Percentiles rank a stretch among this genome's conserved stretches.
Evolutionary conservation across 2,329 filamentous ascomycete genomes (phyloP).

Genomic region (Rasamsonia emersonii): DNA sequence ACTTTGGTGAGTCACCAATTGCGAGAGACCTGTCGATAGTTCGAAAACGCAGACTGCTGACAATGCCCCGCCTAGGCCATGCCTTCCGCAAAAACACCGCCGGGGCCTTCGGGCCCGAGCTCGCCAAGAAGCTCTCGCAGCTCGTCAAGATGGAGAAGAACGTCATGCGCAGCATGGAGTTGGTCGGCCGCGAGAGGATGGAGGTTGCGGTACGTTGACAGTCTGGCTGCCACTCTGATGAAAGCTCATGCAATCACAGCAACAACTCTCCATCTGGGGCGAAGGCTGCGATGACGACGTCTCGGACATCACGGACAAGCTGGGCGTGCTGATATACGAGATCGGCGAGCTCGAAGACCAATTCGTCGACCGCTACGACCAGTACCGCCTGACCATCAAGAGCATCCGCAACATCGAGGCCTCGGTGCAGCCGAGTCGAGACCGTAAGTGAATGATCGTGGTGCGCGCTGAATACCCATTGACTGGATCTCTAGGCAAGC

Average conservation of each 20-base stretch:
- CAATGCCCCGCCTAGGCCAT: slow-evolving; percentile 45
- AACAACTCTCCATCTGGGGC: slow-evolving; percentile 98
- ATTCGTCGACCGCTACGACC: slow-evolving; percentile 97
- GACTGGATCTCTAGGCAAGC: slow-evolving; percentile 68
- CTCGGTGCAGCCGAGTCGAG: slow-evolving; percentile 93
- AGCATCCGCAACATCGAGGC: slow-evolving; percentile 98
- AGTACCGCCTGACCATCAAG: slow-evolving; percentile 99
- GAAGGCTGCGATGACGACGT: slow-evolving; percentile 94
- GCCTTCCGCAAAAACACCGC: slow-evolving; percentile 46
- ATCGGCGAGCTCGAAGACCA: slow-evolving; percentile 97
- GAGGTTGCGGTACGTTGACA: slow-evolving; percentile 76
- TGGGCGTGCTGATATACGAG: slow-evolving; percentile 95
- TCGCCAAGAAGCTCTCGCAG: slow-evolving; percentile 95
- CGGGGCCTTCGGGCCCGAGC: slow-evolving; percentile 60
- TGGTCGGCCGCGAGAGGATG: slow-evolving; percentile 93
- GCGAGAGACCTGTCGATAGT: slow-evolving; percentile 2
- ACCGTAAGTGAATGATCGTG: slow-evolving; percentile 56
- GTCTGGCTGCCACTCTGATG: not conserved
- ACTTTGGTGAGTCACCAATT: slow-evolving; percentile 60
- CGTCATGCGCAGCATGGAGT: slow-evolving; percentile 96
- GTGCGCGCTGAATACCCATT: too few species aligned
- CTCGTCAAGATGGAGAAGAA: slow-evolving; percentile 99
- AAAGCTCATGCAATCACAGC: slow-evolving; percentile 43
- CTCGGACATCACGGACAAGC: slow-evolving; percentile 97
- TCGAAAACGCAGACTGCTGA: slow-evolving; percentile 1